These are phyloP conservation scores for Fraxinus sp. DNA, from an alignment of 305 asterid species.

Conservation along the genomic window DNA sequence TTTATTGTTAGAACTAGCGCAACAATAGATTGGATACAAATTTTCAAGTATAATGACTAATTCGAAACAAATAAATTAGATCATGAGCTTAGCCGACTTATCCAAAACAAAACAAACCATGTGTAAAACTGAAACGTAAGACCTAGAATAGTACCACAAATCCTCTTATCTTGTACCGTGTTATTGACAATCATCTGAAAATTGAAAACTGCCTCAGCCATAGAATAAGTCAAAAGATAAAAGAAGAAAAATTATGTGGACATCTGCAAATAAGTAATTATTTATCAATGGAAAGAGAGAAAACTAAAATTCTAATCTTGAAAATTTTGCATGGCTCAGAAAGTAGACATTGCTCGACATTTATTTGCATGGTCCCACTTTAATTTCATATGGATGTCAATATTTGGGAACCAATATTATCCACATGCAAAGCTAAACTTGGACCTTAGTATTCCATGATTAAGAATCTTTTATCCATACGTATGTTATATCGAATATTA, in stretches of 20 bases:
- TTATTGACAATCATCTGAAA: background rate
- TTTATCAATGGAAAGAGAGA: too few species aligned
- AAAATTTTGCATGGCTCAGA: background rate
- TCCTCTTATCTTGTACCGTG: too few species aligned
- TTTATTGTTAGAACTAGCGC: background rate
- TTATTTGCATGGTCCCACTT: background rate
- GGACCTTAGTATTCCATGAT: background rate
- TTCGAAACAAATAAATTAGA: too few species aligned
- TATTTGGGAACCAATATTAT: background rate
- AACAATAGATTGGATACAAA: too few species aligned
- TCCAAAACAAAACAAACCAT: too few species aligned
- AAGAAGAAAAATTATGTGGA: background rate
- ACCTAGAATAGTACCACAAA: too few species aligned
- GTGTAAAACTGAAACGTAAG: background rate
- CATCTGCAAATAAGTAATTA: background rate
- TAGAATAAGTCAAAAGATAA: background rate
- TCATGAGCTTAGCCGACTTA: too few species aligned
- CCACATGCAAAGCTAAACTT: background rate
- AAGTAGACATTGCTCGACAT: background rate
- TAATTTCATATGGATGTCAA: background rate
- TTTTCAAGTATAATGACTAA: background rate
- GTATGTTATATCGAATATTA: background rate
- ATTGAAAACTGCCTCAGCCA: background rate
- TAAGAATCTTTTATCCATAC: background rate
- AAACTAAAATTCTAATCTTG: background rate